These are phyloP conservation scores for Trichoderma aggressivum DNA, from an alignment of 2,329 filamentous ascomycete genomes.

Conservation along the genomic window DNA sequence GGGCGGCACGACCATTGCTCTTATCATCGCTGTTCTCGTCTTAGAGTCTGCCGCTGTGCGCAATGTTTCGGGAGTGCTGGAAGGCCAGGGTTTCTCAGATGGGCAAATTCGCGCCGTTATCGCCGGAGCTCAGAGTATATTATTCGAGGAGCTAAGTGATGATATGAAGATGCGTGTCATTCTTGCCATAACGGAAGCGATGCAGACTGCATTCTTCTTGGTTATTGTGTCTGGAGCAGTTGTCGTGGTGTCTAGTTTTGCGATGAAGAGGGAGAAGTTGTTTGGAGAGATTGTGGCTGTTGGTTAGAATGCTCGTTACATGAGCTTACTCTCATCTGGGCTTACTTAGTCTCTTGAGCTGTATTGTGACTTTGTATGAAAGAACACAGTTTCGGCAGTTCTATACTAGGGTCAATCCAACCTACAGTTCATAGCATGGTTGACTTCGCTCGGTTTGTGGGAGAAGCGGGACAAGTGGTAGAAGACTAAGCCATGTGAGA, in stretches of 20 bases:
- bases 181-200: constrained; percentile 4
- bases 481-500: too few species aligned
- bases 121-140: constrained; percentile 10
- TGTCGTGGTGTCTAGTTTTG: neutral
- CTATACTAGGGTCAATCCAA: too few species aligned
- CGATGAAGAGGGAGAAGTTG: neutral
- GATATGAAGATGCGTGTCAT: neutral
- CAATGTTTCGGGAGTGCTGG: neutral
- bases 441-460: too few species aligned
- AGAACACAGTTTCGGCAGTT: too few species aligned
- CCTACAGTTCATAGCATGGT: too few species aligned
- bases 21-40: constrained; percentile 28
- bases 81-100: neutral
- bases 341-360: too few species aligned
- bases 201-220: constrained; percentile 6
- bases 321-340: neutral
- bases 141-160: neutral
- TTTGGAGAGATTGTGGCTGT: neutral
- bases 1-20: constrained; percentile 26
- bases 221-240: constrained; percentile 7
- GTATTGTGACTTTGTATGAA: too few species aligned
- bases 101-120: constrained; percentile 1
- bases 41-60: constrained; percentile 30
- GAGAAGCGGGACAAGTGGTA: too few species aligned
- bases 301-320: neutral